A percentile compares a stretch with the other conserved stretches of the same genome.
These are phyloP conservation scores for Kazachstania bromeliacearum DNA, from an alignment of 805 yeast species.

Conservation along the genomic window DNA sequence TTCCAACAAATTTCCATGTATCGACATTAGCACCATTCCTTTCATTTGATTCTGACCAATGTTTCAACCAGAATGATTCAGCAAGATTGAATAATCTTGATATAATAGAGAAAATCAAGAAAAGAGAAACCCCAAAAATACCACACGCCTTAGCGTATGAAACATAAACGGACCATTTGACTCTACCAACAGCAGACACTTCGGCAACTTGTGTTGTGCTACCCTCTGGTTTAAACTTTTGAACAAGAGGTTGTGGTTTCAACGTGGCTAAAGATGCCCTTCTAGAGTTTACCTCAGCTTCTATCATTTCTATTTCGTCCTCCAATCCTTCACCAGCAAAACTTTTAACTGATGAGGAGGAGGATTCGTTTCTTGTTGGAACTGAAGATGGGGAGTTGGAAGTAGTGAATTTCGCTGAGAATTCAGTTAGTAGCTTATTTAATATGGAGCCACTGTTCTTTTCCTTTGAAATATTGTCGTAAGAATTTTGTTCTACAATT, in stretches of 20 bases:
- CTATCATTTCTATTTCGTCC: constrained; percentile 6
- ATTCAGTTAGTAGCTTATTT: constrained; percentile 21
- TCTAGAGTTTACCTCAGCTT: constrained; percentile 26
- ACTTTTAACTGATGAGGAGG: background rate
- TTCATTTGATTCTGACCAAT: constrained; percentile 52
- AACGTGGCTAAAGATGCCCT: constrained; percentile 61
- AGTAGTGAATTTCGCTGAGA: constrained; percentile 22
- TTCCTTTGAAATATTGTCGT: constrained; percentile 30
- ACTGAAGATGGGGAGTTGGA: constrained; percentile 7
- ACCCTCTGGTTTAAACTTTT: constrained; percentile 21
- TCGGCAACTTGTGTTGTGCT: constrained; percentile 42
- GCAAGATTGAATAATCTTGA: constrained; percentile 32
- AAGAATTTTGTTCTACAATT: constrained; percentile 52
- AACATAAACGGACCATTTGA: constrained; percentile 42
- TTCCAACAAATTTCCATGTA: constrained; percentile 38
- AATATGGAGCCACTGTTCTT: constrained; percentile 24
- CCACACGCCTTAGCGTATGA: constrained; percentile 56
- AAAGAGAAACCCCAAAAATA: constrained; percentile 35
- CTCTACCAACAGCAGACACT: constrained; percentile 51
- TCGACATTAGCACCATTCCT: constrained; percentile 35
- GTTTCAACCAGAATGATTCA: constrained; percentile 56
- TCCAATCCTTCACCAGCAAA: constrained; percentile 12
- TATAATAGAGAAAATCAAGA: constrained; percentile 31
- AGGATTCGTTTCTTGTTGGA: background rate
- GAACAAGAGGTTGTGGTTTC: constrained; percentile 31